Evolutionary conservation across 2,329 filamentous ascomycete species (phyloP).

Genomic region (Arthrobotrys conoides): DNA sequence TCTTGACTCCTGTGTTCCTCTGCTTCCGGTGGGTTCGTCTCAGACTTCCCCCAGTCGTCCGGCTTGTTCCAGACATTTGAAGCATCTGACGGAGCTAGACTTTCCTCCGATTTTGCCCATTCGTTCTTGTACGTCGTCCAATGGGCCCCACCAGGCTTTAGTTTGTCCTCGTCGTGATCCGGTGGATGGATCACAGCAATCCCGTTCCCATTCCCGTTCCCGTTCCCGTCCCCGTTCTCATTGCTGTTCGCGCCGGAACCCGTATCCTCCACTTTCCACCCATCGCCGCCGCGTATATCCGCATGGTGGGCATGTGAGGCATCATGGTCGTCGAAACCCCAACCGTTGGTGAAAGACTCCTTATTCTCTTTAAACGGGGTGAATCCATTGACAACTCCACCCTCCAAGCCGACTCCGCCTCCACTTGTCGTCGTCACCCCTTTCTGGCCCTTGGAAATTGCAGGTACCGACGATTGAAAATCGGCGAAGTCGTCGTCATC

Average conservation of each 20-base stretch:
- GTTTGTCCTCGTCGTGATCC: constrained; percentile 32
- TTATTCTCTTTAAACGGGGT: constrained; percentile 41
- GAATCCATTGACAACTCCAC: constrained; percentile 40
- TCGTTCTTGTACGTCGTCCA: constrained; percentile 58
- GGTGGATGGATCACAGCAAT: constrained; percentile 4
- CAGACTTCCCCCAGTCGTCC: constrained; percentile 38
- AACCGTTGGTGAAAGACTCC: constrained; percentile 50
- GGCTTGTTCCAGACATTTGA: constrained; percentile 51
- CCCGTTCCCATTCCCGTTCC: not conserved
- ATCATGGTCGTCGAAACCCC: constrained; percentile 49
- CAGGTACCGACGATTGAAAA: constrained; percentile 51
- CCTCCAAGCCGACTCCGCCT: constrained; percentile 10
- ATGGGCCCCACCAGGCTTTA: constrained; percentile 41
- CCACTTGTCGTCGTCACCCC: constrained; percentile 27
- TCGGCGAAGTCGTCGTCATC: constrained; percentile 54
- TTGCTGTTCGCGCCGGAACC: not conserved
- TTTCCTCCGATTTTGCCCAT: constrained; percentile 58
- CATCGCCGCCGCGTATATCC: constrained; percentile 28
- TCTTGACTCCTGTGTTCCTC: constrained; percentile 11
- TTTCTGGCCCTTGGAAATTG: constrained; percentile 43
- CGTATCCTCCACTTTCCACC: constrained; percentile 16
- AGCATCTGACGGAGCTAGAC: constrained; percentile 40
- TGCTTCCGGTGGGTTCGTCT: constrained; percentile 29
- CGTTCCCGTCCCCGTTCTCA: not conserved
- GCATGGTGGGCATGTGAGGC: constrained; percentile 27